phyloP scores from a whole-genome alignment of 2,329 filamentous ascomycete genomes.

The Fusarium keratoplasticum region DNA sequence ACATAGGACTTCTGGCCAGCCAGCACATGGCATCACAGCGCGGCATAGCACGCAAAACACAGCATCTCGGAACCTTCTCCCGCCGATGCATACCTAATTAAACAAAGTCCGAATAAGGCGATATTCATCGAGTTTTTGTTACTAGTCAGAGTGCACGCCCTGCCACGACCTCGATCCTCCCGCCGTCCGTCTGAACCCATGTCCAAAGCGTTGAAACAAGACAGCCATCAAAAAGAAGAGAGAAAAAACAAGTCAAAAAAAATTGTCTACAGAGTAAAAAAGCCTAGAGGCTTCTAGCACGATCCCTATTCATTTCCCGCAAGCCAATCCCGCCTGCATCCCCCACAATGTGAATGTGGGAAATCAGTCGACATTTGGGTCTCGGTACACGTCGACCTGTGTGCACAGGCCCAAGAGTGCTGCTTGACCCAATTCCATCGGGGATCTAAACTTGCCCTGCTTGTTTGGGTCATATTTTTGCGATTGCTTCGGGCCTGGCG shows the following conservation, averaged over 20 bases:
- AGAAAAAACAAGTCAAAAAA: neutral
- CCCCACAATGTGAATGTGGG: slow-evolving; percentile 28
- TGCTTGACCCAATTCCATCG: neutral
- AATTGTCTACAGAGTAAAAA: neutral
- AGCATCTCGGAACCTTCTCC: neutral
- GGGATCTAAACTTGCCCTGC: neutral
- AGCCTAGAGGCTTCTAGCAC: neutral
- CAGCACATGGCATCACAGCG: neutral
- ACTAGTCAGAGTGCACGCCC: slow-evolving; percentile 22
- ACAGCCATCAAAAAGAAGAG: neutral
- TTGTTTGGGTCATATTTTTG: neutral
- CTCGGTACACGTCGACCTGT: neutral
- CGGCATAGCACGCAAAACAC: neutral
- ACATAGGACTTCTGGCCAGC: neutral
- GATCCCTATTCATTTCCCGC: slow-evolving; percentile 25
- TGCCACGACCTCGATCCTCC: slow-evolving; percentile 1
- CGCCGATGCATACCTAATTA: neutral
- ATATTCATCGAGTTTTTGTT: neutral
- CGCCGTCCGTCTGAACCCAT: neutral
- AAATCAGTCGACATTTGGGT: slow-evolving; percentile 27
- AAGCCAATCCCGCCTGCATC: slow-evolving; percentile 2
- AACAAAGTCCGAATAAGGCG: neutral
- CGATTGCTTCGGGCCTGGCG: neutral
- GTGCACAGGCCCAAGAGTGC: neutral
- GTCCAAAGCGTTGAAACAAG: slow-evolving; percentile 2